A percentile compares a stretch with the other conserved stretches of the same genome.
These are phyloP conservation scores for Diaporthe helianthi DNA, from an alignment of 2,329 filamentous ascomycete species.

Conservation along the genomic window DNA sequence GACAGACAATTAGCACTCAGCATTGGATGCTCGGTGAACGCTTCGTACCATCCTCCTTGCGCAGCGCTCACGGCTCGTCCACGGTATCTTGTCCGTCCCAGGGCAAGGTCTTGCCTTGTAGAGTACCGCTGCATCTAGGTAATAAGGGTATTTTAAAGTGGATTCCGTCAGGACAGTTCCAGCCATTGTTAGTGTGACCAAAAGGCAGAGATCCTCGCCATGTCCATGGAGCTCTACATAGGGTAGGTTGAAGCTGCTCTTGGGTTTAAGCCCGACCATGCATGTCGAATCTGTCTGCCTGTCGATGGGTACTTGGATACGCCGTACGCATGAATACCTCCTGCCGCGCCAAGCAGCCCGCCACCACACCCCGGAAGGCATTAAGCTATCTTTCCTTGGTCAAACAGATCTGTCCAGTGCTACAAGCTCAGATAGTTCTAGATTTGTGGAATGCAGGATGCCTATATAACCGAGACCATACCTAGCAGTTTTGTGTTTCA, in stretches of 20 bases:
- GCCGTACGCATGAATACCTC: no score
- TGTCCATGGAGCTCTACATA: constrained; percentile 61
- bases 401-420: constrained; percentile 50
- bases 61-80: background rate
- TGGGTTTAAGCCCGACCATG: constrained; percentile 64
- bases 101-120: constrained; percentile 57
- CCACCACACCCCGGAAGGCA: constrained; percentile 77
- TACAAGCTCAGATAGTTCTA: background rate
- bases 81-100: background rate
- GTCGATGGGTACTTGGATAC: constrained; percentile 78
- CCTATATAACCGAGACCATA: background rate
- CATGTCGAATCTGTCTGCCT: constrained; percentile 69
- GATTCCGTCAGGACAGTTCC: constrained; percentile 70
- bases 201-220: constrained; percentile 53
- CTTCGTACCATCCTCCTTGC: background rate
- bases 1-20: constrained; percentile 42
- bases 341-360: constrained; percentile 76
- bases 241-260: constrained; percentile 59
- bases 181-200: constrained; percentile 73
- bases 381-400: constrained; percentile 80
- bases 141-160: constrained; percentile 66
- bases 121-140: constrained; percentile 80
- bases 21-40: no score
- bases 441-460: background rate
- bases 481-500: constrained; percentile 10